A percentile compares a stretch with the other conserved stretches of the same genome.
These are phyloP conservation scores for Neltuma alba DNA, from an alignment of 306 rosid species.

Conservation along the genomic window DNA sequence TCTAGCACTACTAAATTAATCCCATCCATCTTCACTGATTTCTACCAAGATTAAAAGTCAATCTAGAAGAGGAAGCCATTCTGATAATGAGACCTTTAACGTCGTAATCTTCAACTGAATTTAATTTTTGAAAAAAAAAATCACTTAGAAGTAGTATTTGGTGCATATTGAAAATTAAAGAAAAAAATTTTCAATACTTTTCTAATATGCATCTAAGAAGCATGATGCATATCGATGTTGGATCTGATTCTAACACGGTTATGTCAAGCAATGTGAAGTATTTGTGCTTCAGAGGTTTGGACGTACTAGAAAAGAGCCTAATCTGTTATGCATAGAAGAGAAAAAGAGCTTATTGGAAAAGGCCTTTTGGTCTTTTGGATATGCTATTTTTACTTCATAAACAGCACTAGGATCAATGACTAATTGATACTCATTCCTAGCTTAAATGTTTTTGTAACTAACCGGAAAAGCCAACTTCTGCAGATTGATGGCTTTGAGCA, in stretches of 20 bases:
- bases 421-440: neutral
- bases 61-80: neutral
- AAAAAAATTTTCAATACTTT: no score
- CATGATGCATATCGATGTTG: no score
- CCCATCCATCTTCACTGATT: neutral
- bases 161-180: no score
- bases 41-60: neutral
- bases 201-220: neutral
- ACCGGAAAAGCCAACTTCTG: constrained; percentile 25
- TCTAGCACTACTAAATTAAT: neutral
- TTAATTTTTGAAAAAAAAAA: no score
- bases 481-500: constrained; percentile 99
- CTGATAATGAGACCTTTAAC: neutral
- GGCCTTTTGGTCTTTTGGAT: neutral
- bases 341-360: neutral
- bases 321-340: no score
- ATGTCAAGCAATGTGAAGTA: no score
- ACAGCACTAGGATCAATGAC: neutral
- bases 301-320: neutral
- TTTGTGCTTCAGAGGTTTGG: neutral
- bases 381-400: neutral
- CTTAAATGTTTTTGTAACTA: neutral
- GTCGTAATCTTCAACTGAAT: neutral
- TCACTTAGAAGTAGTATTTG: neutral
- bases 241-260: no score